phyloP scores from a whole-genome alignment of 129 eudicot species.

The Deinandra increscens region DNA sequence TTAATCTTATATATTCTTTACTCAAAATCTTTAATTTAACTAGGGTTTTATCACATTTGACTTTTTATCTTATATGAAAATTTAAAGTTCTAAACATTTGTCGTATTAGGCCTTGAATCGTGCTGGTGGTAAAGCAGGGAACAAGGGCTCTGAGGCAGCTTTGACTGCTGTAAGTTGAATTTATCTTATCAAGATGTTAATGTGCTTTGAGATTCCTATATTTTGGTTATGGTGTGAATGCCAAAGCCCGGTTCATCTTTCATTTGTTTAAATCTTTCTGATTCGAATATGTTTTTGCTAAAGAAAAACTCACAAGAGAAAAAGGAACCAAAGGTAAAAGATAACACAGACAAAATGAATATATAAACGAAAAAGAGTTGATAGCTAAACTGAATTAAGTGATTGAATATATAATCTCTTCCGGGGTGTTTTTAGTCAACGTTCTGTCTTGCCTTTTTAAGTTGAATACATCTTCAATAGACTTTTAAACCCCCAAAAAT shows the following conservation, averaged over 20 bases:
- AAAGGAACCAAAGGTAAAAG: conserved; percentile 8
- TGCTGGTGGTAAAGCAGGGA: conserved; percentile 96
- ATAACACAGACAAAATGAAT: neutral
- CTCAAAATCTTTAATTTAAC: neutral
- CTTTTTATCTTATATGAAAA: conserved; percentile 5
- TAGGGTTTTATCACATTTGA: neutral
- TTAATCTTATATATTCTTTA: neutral
- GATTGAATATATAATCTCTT: too few species aligned
- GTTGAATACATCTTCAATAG: too few species aligned
- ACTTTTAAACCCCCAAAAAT: too few species aligned
- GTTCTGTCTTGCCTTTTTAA: too few species aligned
- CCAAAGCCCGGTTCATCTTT: neutral
- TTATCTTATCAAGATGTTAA: neutral
- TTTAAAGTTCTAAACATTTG: neutral
- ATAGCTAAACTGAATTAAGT: too few species aligned
- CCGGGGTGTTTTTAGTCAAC: too few species aligned
- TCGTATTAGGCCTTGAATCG: conserved; percentile 78
- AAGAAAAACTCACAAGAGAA: neutral
- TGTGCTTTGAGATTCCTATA: neutral
- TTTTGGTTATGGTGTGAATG: conserved; percentile 9
- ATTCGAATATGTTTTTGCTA: neutral
- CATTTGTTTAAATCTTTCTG: neutral
- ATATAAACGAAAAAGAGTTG: too few species aligned
- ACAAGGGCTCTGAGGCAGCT: conserved; percentile 96
- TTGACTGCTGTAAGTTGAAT: conserved; percentile 84